phyloP scores from a whole-genome alignment of 2,329 filamentous ascomycete species.

The Zarea fungicola region DNA sequence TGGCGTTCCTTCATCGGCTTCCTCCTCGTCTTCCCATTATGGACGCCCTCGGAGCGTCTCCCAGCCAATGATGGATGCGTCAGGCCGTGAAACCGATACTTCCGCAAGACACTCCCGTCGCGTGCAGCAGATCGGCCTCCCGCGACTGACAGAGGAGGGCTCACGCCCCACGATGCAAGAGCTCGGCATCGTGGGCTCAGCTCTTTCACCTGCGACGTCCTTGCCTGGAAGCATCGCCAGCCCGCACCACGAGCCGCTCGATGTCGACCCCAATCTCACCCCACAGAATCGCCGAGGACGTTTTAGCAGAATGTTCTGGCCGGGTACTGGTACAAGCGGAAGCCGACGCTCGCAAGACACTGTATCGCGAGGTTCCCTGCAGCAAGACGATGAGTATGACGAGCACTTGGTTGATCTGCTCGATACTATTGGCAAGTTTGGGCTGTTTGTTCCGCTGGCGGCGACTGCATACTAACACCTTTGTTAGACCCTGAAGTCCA shows the following conservation, averaged over 20 bases:
- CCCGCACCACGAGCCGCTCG: neutral
- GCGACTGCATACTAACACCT: constrained; percentile 9
- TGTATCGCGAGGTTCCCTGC: neutral
- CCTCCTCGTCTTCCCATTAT: constrained; percentile 19
- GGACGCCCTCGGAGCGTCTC: constrained; percentile 31
- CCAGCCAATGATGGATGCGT: constrained; percentile 26
- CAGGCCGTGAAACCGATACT: constrained; percentile 16
- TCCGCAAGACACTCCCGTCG: constrained; percentile 26
- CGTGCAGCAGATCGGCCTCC: constrained; percentile 29
- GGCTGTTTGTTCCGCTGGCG: neutral
- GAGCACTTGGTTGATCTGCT: constrained; percentile 36
- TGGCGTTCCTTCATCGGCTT: too few relatives aligned
- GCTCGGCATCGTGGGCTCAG: constrained; percentile 21
- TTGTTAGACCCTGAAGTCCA: constrained; percentile 74
- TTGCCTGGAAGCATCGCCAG: constrained; percentile 19
- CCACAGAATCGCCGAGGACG: neutral
- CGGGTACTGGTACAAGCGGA: constrained; percentile 1
- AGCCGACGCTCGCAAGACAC: constrained; percentile 6
- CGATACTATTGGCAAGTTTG: constrained; percentile 32
- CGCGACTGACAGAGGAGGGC: constrained; percentile 36
- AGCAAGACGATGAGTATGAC: constrained; percentile 29
- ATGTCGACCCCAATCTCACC: neutral
- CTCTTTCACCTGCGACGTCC: constrained; percentile 24
- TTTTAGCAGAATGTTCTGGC: constrained; percentile 11
- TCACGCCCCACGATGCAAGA: constrained; percentile 31